Conservation (phyloP, 805 yeast genomes). For the Kodamaea neixiangensis region DNA sequence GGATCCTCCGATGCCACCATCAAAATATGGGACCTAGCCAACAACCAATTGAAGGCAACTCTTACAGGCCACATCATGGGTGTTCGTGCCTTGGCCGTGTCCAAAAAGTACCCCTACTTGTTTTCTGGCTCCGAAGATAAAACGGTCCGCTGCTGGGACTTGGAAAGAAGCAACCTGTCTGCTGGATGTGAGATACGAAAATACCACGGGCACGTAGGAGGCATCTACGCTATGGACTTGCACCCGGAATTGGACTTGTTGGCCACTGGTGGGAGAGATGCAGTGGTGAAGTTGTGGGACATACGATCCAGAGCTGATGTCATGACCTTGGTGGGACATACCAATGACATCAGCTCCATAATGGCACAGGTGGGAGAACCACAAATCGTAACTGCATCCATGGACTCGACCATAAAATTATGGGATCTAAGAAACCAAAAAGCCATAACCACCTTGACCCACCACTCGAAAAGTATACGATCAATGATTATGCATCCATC, state of each 20-base stretch:
- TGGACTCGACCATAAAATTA: constrained; percentile 82
- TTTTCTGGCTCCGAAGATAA: constrained; percentile 94
- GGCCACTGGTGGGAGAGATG: constrained; percentile 88
- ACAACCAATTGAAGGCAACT: constrained; percentile 68
- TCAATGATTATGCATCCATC: constrained; percentile 67
- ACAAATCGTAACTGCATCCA: constrained; percentile 78
- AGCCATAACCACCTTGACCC: constrained; percentile 71
- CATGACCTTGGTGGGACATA: constrained; percentile 80
- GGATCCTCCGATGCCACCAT: constrained; percentile 90
- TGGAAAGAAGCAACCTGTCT: constrained; percentile 73
- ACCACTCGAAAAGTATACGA: constrained; percentile 81
- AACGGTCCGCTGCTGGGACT: constrained; percentile 92
- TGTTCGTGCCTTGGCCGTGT: constrained; percentile 73
- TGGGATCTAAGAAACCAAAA: constrained; percentile 90
- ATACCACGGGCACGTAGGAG: constrained; percentile 92
- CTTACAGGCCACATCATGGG: constrained; percentile 91
- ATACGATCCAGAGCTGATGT: constrained; percentile 76
- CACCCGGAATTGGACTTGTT: constrained; percentile 87
- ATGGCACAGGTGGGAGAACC: constrained; percentile 74
- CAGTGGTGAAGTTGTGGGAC: constrained; percentile 91
- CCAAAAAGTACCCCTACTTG: constrained; percentile 79
- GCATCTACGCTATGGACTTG: constrained; percentile 77
- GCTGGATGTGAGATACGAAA: constrained; percentile 62
- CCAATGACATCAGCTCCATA: constrained; percentile 70
- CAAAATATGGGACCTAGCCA: constrained; percentile 87